Evolutionary conservation across 345 rosid genomes (phyloP).

Genomic region (Trapa bicornis): DNA sequence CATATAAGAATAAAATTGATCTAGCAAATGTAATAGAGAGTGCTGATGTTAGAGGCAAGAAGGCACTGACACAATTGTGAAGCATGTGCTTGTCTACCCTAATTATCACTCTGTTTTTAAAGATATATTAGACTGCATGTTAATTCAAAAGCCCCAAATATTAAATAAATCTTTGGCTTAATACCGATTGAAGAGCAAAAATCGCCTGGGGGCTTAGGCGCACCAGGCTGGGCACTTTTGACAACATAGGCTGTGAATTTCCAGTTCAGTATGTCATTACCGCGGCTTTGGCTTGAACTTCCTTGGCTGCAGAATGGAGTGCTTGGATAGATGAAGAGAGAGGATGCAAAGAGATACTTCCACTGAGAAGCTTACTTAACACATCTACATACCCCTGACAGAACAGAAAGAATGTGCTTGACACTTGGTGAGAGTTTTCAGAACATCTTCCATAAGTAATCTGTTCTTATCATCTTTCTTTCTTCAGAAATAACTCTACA

Average conservation of each 20-base stretch:
- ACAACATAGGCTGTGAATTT: neutral
- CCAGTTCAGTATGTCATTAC: slow-evolving; percentile 15
- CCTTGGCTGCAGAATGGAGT: slow-evolving; percentile 45
- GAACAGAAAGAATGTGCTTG: neutral
- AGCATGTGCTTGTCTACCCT: too few relatives aligned
- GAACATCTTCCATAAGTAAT: neutral
- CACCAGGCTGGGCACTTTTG: too few relatives aligned
- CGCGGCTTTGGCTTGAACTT: slow-evolving; percentile 47
- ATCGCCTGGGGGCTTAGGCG: too few relatives aligned
- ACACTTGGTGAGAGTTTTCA: neutral
- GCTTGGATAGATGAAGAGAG: slow-evolving; percentile 45
- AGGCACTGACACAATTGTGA: too few relatives aligned
- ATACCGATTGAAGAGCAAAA: too few relatives aligned
- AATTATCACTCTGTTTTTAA: too few relatives aligned
- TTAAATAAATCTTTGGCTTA: too few relatives aligned
- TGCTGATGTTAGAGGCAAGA: too few relatives aligned
- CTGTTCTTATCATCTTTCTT: neutral
- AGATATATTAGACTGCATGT: too few relatives aligned
- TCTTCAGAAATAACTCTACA: neutral
- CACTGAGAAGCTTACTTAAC: slow-evolving; percentile 38
- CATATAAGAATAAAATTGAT: too few relatives aligned
- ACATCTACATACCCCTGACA: slow-evolving; percentile 37
- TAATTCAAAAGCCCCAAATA: too few relatives aligned
- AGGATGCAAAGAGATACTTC: slow-evolving; percentile 36
- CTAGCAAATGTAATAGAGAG: too few relatives aligned